Conservation (phyloP, 2,329 filamentous ascomycete genomes). For the Biscogniauxia mediterranea region DNA sequence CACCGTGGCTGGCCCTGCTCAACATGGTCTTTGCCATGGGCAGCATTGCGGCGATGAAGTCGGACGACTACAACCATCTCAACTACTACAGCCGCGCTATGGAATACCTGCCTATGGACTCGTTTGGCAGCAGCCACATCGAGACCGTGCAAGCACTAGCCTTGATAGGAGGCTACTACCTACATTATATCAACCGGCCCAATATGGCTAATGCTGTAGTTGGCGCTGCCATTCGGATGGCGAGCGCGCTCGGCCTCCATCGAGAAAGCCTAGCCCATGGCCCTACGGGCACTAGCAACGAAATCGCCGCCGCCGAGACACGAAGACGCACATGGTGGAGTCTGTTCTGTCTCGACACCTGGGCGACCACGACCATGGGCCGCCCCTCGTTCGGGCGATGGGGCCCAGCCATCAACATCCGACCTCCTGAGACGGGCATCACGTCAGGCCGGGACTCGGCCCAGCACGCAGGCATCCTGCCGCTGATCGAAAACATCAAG, state of each 20-base stretch:
- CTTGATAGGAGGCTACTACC: constrained; percentile 72
- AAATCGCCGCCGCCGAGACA: constrained; percentile 56
- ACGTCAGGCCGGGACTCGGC: constrained; percentile 48
- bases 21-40: constrained; percentile 79
- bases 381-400: constrained; percentile 68
- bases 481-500: constrained; percentile 71
- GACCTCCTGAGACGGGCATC: constrained; percentile 55
- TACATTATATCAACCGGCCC: constrained; percentile 74
- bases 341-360: constrained; percentile 71
- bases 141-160: constrained; percentile 71
- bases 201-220: constrained; percentile 74
- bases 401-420: constrained; percentile 66
- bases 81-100: constrained; percentile 69
- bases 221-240: constrained; percentile 70
- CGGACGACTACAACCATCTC: constrained; percentile 65
- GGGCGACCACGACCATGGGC: constrained; percentile 69
- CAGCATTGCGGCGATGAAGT: constrained; percentile 65
- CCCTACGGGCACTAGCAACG: constrained; percentile 36
- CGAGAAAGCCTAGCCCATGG: constrained; percentile 53
- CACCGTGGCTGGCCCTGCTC: constrained; percentile 68
- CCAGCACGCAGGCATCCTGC: constrained; percentile 65
- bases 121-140: constrained; percentile 68
- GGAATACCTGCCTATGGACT: constrained; percentile 64
- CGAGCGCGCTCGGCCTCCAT: constrained; percentile 70
- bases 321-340: constrained; percentile 72